Evolutionary conservation across 192 early-diverging fungal species (phyloP).

Genomic region (Mortierella alpina): DNA sequence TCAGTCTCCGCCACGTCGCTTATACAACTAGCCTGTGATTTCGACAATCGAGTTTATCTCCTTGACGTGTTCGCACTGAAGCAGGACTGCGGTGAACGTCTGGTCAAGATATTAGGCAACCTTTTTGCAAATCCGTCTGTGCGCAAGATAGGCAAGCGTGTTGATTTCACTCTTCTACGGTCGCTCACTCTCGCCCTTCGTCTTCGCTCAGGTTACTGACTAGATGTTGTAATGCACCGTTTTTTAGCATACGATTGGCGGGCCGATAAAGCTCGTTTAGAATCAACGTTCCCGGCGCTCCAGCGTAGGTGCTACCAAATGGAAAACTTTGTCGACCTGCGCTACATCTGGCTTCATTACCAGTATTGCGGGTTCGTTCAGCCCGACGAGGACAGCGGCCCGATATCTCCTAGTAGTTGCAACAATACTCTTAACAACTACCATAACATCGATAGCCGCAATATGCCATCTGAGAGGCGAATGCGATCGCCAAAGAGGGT

Average conservation of each 20-base stretch:
- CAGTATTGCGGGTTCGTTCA: background rate
- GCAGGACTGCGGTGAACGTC: background rate
- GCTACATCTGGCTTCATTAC: background rate
- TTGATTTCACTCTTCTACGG: too few species aligned
- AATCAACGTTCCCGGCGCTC: background rate
- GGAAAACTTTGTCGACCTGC: constrained; percentile 9
- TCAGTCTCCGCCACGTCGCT: background rate
- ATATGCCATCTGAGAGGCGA: background rate
- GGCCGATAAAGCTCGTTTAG: background rate
- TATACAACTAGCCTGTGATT: constrained; percentile 8
- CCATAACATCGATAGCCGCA: background rate
- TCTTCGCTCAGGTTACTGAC: background rate
- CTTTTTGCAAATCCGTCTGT: background rate
- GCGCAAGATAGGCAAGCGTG: background rate
- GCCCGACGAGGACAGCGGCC: background rate
- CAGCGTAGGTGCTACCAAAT: background rate
- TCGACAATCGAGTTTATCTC: constrained; percentile 2
- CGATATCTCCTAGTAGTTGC: too few species aligned
- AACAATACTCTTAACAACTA: background rate
- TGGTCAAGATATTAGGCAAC: background rate
- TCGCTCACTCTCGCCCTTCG: background rate
- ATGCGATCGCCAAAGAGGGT: background rate
- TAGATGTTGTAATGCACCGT: too few species aligned
- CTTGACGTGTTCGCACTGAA: background rate
- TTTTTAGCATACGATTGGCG: background rate